Percentiles rank a stretch among this genome's conserved stretches.
Evolutionary conservation across 1,139 yeast genomes (phyloP).

Genomic region (Schwanniomyces etchellsii): DNA sequence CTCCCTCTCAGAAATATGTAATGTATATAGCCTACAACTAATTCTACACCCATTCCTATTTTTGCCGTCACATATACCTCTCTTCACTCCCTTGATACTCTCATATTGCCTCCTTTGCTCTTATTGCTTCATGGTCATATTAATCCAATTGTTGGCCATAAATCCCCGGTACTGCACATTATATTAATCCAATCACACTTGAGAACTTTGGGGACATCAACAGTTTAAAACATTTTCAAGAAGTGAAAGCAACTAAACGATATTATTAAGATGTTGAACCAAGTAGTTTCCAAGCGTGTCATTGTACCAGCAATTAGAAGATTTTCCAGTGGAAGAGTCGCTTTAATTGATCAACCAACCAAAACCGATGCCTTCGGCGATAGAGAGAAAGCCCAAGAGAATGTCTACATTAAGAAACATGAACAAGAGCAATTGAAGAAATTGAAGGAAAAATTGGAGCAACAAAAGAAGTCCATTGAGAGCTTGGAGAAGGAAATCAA

Average conservation of each 20-base stretch:
- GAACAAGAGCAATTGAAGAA: constrained; percentile 46
- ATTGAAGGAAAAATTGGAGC: constrained; percentile 39
- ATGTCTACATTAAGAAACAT: constrained; percentile 39
- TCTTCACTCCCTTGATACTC: background rate
- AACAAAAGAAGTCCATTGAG: constrained; percentile 40
- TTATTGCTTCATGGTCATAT: background rate
- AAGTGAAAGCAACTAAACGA: too few relatives aligned
- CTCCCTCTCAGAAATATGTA: constrained; percentile 37
- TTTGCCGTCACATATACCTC: background rate
- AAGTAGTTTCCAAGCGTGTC: constrained; percentile 24
- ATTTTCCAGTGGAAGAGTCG: constrained; percentile 33
- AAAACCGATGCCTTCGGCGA: constrained; percentile 18
- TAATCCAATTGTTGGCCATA: background rate
- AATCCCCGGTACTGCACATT: constrained; percentile 1
- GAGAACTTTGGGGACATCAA: constrained; percentile 1
- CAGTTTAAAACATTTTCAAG: too few relatives aligned
- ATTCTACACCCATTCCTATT: constrained; percentile 1
- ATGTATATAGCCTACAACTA: constrained; percentile 5
- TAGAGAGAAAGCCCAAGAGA: constrained; percentile 43
- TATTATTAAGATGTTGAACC: constrained; percentile 29
- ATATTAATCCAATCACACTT: background rate
- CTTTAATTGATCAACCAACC: constrained; percentile 26
- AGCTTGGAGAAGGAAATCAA: constrained; percentile 39
- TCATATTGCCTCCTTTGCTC: background rate
- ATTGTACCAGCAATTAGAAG: constrained; percentile 27